A percentile compares a stretch with the other conserved stretches of the same genome.
These are phyloP conservation scores for Phaeoacremonium minimum DNA, from an alignment of 2,329 filamentous ascomycete species.

Conservation along the genomic window DNA sequence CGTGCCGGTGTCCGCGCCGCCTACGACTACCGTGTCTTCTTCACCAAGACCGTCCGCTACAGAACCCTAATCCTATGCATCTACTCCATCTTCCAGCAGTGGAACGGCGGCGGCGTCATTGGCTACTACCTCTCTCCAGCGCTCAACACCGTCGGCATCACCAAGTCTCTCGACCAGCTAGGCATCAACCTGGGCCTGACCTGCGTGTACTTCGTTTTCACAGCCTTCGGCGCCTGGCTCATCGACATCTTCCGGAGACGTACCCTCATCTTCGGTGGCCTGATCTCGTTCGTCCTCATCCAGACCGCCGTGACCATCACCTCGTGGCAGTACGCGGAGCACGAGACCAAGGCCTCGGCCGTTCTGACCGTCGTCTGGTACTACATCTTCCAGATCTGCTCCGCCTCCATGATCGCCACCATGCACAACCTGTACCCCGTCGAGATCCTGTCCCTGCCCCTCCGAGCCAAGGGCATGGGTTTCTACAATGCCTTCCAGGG, in stretches of 20 bases:
- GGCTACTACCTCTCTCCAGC: constrained; percentile 33
- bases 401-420: constrained; percentile 37
- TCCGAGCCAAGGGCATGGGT: constrained; percentile 40
- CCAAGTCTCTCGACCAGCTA: constrained; percentile 27
- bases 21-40: constrained; percentile 42
- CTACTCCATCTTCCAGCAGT: constrained; percentile 41
- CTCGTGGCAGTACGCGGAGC: constrained; percentile 35
- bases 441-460: constrained; percentile 34
- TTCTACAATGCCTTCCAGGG: constrained; percentile 39
- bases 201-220: constrained; percentile 40
- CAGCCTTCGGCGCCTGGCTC: constrained; percentile 32
- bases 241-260: constrained; percentile 35
- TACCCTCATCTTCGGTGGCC: constrained; percentile 37
- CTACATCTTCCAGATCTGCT: constrained; percentile 42
- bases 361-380: constrained; percentile 40
- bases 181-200: constrained; percentile 37
- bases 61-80: constrained; percentile 36
- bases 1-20: constrained; percentile 27
- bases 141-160: constrained; percentile 35
- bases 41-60: constrained; percentile 36
- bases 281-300: constrained; percentile 35
- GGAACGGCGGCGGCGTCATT: constrained; percentile 42
- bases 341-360: constrained; percentile 24
- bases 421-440: constrained; percentile 43
- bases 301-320: constrained; percentile 41